Evolutionary conservation across 768 basidiomycete species (phyloP), one percentile per base, ranked within the genome.

Genomic region (Lyophyllum decastes): DNA sequence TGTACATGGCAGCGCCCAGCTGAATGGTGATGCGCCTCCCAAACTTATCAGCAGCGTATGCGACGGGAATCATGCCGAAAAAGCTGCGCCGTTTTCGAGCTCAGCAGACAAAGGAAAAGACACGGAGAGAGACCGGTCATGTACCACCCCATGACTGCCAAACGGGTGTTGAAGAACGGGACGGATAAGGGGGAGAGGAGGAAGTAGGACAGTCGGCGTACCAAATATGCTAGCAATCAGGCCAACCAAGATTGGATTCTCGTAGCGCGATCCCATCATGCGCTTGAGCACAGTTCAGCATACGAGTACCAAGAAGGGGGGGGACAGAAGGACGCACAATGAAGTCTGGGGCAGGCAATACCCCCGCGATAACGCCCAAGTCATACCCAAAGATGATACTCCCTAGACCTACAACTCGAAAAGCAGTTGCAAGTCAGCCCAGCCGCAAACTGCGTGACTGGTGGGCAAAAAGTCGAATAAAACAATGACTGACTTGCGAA

Each of bases 371-470:
- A 44, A 81, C 80, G 66, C 81, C 81, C 35, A 81, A 64, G 58
- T 81, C 80, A 71, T 81, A 82, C 58, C 79, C 80, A 57, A 80
- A 81, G 52, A 79, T 78, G 25, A 77, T 75, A 59, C 73, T 75
- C 26, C 78, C 76, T 50, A 79, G 62, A 70, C 74, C 74, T 77
- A 48, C 25, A n/a, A n/a, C n/a, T n/a, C n/a, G n/a, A n/a, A n/a
- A n/a, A n/a, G n/a, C n/a, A n/a, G n/a, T n/a, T n/a, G n/a, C n/a
- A n/a, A n/a, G n/a, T n/a, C n/a, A n/a, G n/a, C n/a, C n/a, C n/a
- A n/a, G n/a, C n/a, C n/a, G n/a, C n/a, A n/a, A n/a, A n/a, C n/a
- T n/a, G n/a, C n/a, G n/a, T n/a, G n/a, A n/a, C n/a, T n/a, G n/a
- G n/a, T n/a, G n/a, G n/a, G n/a, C n/a, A n/a, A n/a, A n/a, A n/a